A percentile compares a stretch with the other conserved stretches of the same genome.
phyloP scores from a whole-genome alignment of 2,329 filamentous ascomycete genomes.

The Colletotrichum sidae region DNA sequence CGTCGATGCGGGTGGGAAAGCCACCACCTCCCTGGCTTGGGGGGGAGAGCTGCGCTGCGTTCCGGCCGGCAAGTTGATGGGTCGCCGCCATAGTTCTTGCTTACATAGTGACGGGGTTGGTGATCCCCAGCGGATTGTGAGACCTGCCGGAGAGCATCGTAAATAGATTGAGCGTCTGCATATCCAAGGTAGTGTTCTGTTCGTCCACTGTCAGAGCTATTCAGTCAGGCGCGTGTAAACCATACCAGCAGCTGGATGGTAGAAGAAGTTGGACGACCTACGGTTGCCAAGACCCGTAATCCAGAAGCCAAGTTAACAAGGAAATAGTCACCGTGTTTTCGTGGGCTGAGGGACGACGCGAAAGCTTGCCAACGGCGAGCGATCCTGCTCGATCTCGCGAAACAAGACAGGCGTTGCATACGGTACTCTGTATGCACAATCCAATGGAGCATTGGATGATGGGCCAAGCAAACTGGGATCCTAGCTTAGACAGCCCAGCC shows the following conservation, averaged over 20 bases:
- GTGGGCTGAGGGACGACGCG: not conserved
- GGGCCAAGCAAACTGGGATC: conserved; percentile 16
- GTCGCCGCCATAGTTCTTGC: not conserved
- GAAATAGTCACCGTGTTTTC: no score
- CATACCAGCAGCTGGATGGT: not conserved
- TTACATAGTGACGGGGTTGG: no score
- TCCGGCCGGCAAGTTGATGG: conserved; percentile 19
- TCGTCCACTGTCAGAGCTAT: not conserved
- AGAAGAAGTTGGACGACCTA: no score
- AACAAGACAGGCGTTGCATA: not conserved
- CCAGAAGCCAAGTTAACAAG: not conserved
- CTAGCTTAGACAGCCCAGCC: no score
- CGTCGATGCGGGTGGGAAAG: conserved; percentile 29
- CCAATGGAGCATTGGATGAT: no score
- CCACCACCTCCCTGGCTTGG: not conserved
- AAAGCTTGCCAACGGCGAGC: not conserved
- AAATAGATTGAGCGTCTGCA: no score
- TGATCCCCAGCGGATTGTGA: not conserved
- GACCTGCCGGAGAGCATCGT: not conserved
- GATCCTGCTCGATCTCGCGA: not conserved
- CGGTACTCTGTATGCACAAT: conserved; percentile 1
- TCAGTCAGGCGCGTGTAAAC: not conserved
- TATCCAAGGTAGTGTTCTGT: no score
- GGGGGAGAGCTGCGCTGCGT: not conserved
- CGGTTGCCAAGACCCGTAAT: not conserved